Conservation (phyloP, 2,329 filamentous ascomycete genomes). For the Pleomassaria siparia region DNA sequence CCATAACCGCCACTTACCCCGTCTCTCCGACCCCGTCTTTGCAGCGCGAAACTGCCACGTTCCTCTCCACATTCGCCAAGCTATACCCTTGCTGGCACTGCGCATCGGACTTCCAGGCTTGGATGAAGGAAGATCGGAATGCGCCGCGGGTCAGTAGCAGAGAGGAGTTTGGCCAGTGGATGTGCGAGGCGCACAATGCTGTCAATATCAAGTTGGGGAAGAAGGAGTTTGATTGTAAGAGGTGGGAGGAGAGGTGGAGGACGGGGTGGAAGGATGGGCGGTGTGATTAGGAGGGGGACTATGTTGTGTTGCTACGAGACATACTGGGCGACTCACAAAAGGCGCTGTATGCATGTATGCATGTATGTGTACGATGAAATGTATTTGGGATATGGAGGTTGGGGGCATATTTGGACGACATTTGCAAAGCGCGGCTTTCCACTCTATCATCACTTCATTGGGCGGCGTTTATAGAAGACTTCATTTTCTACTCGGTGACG, state of each 20-base stretch:
- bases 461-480: slow-evolving; percentile 2
- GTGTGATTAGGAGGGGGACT: slow-evolving; percentile 55
- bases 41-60: slow-evolving; percentile 74
- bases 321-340: too few species aligned
- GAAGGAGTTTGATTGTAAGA: slow-evolving; percentile 81
- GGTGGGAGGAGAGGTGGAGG: slow-evolving; percentile 93
- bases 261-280: slow-evolving; percentile 78
- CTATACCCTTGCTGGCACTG: slow-evolving; percentile 96
- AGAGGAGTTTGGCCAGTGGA: slow-evolving; percentile 76
- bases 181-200: slow-evolving; percentile 84
- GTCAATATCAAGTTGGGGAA: slow-evolving; percentile 92
- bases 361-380: not conserved
- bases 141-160: slow-evolving; percentile 61
- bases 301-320: not conserved
- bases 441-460: slow-evolving; percentile 2
- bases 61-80: slow-evolving; percentile 78
- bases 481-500: too few species aligned
- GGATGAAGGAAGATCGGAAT: slow-evolving; percentile 68
- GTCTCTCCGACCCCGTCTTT: slow-evolving; percentile 65
- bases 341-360: too few species aligned
- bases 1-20: slow-evolving; percentile 86
- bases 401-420: not conserved
- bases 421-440: slow-evolving; percentile 6
- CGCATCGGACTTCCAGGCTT: slow-evolving; percentile 84
- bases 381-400: not conserved